Conservation (phyloP, 176 grass and related monocot species). For the Avena sativa region DNA sequence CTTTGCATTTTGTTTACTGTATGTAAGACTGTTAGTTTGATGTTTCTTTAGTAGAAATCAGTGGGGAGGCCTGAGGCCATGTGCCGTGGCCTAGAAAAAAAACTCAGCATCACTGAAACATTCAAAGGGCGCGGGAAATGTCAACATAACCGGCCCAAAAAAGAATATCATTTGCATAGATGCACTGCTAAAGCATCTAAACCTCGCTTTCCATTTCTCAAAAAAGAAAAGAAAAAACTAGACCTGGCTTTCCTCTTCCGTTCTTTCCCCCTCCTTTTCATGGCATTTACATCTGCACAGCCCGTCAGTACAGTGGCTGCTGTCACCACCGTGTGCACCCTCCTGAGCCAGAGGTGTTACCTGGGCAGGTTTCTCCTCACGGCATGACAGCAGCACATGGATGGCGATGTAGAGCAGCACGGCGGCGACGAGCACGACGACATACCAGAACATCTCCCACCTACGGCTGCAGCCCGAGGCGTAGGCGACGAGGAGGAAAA, state of each 20-base stretch:
- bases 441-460: not conserved
- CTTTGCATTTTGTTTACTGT: not conserved
- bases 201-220: not conserved
- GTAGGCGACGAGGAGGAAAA: not conserved
- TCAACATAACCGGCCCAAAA: not conserved
- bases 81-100: not conserved
- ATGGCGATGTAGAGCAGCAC: not conserved
- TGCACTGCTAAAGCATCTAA: not conserved
- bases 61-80: not conserved
- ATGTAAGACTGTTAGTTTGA: not conserved
- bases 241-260: not conserved
- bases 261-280: not conserved
- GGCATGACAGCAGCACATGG: not conserved
- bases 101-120: not conserved
- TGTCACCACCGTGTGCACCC: not conserved
- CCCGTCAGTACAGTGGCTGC: not conserved
- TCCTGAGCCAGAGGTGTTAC: slow-evolving; percentile 3
- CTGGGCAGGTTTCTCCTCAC: not conserved
- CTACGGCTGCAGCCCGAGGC: not conserved
- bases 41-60: not conserved
- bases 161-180: not conserved
- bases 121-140: not conserved
- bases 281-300: slow-evolving; percentile 1
- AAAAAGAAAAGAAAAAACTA: no score
- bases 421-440: not conserved